Evolutionary conservation across 2,329 filamentous ascomycete genomes (phyloP), one percentile per base, ranked within the genome.

Genomic region (Teratosphaeria destructans): DNA sequence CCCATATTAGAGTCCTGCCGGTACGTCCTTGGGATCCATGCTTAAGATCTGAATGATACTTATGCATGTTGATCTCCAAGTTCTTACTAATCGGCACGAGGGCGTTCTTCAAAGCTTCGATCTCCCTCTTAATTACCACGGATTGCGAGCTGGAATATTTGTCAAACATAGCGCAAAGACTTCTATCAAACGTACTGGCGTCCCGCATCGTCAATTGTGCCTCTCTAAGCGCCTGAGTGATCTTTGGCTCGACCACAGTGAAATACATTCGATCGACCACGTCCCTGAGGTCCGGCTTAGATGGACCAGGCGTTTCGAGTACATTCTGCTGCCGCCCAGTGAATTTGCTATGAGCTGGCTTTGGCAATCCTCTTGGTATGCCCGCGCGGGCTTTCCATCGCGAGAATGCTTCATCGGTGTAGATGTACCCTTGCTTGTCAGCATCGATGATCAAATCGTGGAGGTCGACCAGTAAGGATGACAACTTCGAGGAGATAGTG

Each of bases 241-340:
- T 62, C 7, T 63, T 57, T 1, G 69, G 69, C 11, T 64, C 56
- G 6, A 73, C 58, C 2, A 67, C 56, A 0, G 67, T 29, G 57
- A 70, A 69, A 32, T 66, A 65, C 0, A 90, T 73, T 43, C 79
- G 77, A 66, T 90, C 87, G 5, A 87, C 77, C 3, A 89, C 81
- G 59, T 88, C 82, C 55, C 56, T 19, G 35, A 54, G 26, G 0
- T 61, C 57, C 1, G 70, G 0, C 70, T 57, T 54, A 26, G 58
- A 12, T 43, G 26, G 16, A 14, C 19, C 29, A 16, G 23, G 16
- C n/a, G 52, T 14, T 29, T 54, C 52, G 16, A 29, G 10, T n/a
- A 54, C 29, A 3, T 12, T 10, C 49, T 47, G 23, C 57, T 73
- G 73, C 0, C 63, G 16, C 14, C 55, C 59, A 3, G 65, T 65